These are phyloP conservation scores for Fonsecaea erecta DNA, from an alignment of 2,329 filamentous ascomycete genomes.

Conservation along the genomic window DNA sequence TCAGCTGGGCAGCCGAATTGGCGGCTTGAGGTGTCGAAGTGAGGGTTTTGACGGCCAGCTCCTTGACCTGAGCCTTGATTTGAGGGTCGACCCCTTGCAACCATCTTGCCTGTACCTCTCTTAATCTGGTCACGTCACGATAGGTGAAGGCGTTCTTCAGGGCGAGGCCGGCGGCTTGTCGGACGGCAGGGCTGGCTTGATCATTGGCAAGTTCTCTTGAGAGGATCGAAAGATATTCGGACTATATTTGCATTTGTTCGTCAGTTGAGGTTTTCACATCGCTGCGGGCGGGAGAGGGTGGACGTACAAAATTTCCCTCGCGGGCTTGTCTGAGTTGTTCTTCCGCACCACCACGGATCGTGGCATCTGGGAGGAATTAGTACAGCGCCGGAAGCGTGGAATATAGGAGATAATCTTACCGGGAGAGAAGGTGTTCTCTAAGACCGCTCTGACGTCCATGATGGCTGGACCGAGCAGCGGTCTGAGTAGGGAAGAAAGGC, in stretches of 20 bases:
- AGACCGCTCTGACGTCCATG: constrained; percentile 98
- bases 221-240: constrained; percentile 88
- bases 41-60: constrained; percentile 85
- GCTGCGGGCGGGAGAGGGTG: background rate
- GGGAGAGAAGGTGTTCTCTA: constrained; percentile 93
- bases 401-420: constrained; percentile 62
- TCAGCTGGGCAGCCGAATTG: constrained; percentile 89
- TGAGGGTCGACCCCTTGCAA: constrained; percentile 77
- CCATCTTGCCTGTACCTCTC: constrained; percentile 94
- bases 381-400: constrained; percentile 41
- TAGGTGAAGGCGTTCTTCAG: constrained; percentile 98
- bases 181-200: constrained; percentile 77
- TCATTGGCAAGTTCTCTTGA: constrained; percentile 95
- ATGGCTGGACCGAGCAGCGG: constrained; percentile 48
- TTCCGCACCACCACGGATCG: constrained; percentile 87
- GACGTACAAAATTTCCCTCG: constrained; percentile 89
- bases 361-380: constrained; percentile 70
- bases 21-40: constrained; percentile 82
- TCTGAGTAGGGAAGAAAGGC: constrained; percentile 20
- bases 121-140: constrained; percentile 83
- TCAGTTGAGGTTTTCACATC: background rate
- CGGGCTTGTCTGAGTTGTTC: constrained; percentile 91
- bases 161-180: constrained; percentile 92
- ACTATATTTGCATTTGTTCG: constrained; percentile 57
- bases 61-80: constrained; percentile 86